phyloP scores from a whole-genome alignment of 2,329 filamentous ascomycete genomes.

The Ophiosphaerella herpotricha region DNA sequence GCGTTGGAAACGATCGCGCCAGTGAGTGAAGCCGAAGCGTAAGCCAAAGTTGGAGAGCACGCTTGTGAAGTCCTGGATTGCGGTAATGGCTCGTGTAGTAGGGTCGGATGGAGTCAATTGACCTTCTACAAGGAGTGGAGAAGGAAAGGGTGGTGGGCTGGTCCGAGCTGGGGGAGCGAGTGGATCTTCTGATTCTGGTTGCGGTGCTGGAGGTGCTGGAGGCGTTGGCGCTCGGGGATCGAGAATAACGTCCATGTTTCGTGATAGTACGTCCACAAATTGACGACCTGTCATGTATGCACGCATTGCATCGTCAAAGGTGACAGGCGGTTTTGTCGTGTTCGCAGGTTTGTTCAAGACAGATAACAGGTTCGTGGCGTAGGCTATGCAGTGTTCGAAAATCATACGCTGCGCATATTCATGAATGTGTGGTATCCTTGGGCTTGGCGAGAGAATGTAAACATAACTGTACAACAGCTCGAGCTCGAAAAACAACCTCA shows the following conservation, averaged over 20 bases:
- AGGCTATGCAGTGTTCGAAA: constrained; percentile 85
- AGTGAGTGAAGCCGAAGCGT: constrained; percentile 56
- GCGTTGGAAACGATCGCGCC: constrained; percentile 54
- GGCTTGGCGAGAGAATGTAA: constrained; percentile 82
- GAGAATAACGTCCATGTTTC: constrained; percentile 55
- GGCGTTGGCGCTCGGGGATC: constrained; percentile 49
- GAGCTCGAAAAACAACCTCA: constrained; percentile 79
- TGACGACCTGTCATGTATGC: constrained; percentile 71
- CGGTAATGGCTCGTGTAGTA: constrained; percentile 49
- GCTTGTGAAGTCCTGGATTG: constrained; percentile 54
- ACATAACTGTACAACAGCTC: constrained; percentile 91
- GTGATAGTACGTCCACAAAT: constrained; percentile 61
- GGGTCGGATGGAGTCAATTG: constrained; percentile 36
- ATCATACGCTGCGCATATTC: constrained; percentile 80
- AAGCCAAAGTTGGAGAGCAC: constrained; percentile 53
- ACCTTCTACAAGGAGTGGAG: constrained; percentile 30
- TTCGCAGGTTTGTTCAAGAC: constrained; percentile 60
- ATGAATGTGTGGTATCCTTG: constrained; percentile 71
- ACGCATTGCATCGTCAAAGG: constrained; percentile 85
- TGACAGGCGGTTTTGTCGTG: constrained; percentile 70
- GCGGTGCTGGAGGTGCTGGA: constrained; percentile 37
- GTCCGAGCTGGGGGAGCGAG: constrained; percentile 37
- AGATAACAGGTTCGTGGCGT: constrained; percentile 73
- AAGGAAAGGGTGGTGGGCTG: constrained; percentile 40
- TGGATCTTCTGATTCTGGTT: constrained; percentile 40